Evolutionary conservation across 2,329 filamentous ascomycete species (phyloP), one percentile per base, ranked within the genome.

Genomic region (Ophiostoma pallidulum): DNA sequence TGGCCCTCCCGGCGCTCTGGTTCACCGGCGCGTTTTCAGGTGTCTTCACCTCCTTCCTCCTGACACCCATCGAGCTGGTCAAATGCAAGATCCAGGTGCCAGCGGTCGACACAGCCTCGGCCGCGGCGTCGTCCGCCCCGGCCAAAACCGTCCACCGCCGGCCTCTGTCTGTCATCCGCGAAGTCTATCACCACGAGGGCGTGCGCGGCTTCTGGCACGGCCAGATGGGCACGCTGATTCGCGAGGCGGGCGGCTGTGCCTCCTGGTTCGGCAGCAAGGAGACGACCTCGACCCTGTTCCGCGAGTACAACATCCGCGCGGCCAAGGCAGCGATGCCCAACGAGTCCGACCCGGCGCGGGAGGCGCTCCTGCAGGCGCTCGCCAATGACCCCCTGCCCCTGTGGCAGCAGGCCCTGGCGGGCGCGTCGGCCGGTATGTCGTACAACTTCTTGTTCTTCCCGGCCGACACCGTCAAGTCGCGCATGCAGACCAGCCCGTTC

Each of bases 361-460:
- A 57, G 3, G 60, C 71, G n/a, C 58, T 62, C 3, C 63, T 74
- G 4, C 67, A 74, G 2, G 18, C 28, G 10, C 61, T 73, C 14
- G 58, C 64, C 3, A 63, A 72, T 4, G 68, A 75, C 41, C 71
- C 80, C 1, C 68, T 96, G 9, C 84, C 87, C 5, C 65, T 96
- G 5, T 86, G 85, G 74, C 88, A 96, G 66, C 89, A 94, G 64
- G 87, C 94, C 60, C 62, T 87, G 18, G 86, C 90, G 2, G 91
- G 91, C 36, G 91, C 91, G 3, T 79, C 82, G 8, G 92, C 91
- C 4, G 92, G 92, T 45, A 86, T 96, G 69, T 82, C 81, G 31
- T 98, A 98, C 69, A 98, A 98, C 64, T 97, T 97, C 62, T 69
- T 94, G 19, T 96, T 97, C 72, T 98, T 92, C 63, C 92, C 92